A percentile compares a stretch with the other conserved stretches of the same genome.
phyloP scores from a whole-genome alignment of 2,329 filamentous ascomycete genomes.

The Lasiodiplodia citricola region DNA sequence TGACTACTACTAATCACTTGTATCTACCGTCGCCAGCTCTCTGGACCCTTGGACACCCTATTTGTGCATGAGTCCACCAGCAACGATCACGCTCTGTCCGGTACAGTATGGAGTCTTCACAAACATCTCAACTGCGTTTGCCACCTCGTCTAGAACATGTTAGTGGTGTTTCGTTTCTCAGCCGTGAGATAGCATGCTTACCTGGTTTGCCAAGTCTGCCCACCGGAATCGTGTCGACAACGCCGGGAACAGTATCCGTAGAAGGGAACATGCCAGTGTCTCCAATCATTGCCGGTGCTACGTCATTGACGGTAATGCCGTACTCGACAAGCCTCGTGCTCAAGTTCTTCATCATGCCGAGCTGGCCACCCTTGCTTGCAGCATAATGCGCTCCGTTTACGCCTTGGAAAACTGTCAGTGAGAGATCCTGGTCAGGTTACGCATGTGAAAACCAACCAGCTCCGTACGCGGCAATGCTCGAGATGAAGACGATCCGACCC shows the following conservation, averaged over 20 bases:
- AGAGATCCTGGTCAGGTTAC: constrained; percentile 54
- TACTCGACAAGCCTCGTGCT: constrained; percentile 63
- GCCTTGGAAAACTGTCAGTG: constrained; percentile 51
- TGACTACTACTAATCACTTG: background rate
- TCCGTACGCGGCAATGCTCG: constrained; percentile 66
- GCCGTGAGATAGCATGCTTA: background rate
- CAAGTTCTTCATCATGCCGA: constrained; percentile 69
- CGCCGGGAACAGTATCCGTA: constrained; percentile 30
- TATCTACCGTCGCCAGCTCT: background rate
- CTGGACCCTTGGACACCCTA: constrained; percentile 8
- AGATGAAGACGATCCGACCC: constrained; percentile 69
- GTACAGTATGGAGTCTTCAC: constrained; percentile 36
- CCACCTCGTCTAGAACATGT: constrained; percentile 26
- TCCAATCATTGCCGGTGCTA: constrained; percentile 73
- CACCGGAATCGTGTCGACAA: constrained; percentile 33
- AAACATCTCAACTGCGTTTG: constrained; percentile 36
- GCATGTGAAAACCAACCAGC: constrained; percentile 44
- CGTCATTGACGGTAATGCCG: constrained; percentile 70
- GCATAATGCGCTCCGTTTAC: constrained; percentile 55
- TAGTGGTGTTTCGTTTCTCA: background rate
- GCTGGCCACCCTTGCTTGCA: constrained; percentile 66
- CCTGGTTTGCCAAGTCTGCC: constrained; percentile 34
- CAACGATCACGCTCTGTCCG: constrained; percentile 35
- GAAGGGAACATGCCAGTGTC: constrained; percentile 42
- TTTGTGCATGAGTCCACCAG: constrained; percentile 37